These are phyloP conservation scores for Neurospora sp. DNA, from an alignment of 495 filamentous ascomycete species.

Conservation along the genomic window DNA sequence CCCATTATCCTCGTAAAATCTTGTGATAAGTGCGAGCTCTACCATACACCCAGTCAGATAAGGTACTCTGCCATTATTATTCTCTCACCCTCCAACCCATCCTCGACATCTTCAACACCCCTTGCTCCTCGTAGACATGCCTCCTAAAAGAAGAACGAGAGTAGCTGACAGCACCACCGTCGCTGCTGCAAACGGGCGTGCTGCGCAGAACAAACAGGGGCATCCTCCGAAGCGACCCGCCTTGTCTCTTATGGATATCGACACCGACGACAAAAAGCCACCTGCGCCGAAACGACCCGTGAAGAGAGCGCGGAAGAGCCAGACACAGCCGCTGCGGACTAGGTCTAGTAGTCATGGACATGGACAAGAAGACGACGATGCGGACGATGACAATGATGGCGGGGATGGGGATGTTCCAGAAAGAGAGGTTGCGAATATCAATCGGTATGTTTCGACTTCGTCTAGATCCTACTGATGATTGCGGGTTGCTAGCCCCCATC, in stretches of 20 bases:
- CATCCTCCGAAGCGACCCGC: neutral
- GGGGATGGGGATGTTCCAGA: neutral
- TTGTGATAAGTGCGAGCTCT: neutral
- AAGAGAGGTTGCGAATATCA: neutral
- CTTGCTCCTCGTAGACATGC: neutral
- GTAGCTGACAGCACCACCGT: no score
- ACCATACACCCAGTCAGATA: neutral
- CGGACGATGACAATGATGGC: neutral
- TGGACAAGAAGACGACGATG: neutral
- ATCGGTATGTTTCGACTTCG: neutral
- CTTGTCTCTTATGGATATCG: neutral
- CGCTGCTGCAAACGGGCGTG: neutral
- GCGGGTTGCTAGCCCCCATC: neutral
- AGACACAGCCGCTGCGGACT: neutral
- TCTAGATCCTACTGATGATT: neutral
- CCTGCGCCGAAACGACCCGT: neutral
- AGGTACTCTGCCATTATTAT: neutral
- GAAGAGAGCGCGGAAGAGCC: constrained; percentile 5
- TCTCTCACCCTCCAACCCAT: neutral
- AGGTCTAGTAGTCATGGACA: neutral
- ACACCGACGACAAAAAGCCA: neutral
- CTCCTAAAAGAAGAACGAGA: neutral
- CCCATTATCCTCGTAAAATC: neutral
- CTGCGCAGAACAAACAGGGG: neutral
- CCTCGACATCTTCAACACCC: neutral